Evolutionary conservation across 2,329 filamentous ascomycete species (phyloP).

Genomic region (Celoporthe dispersa): DNA sequence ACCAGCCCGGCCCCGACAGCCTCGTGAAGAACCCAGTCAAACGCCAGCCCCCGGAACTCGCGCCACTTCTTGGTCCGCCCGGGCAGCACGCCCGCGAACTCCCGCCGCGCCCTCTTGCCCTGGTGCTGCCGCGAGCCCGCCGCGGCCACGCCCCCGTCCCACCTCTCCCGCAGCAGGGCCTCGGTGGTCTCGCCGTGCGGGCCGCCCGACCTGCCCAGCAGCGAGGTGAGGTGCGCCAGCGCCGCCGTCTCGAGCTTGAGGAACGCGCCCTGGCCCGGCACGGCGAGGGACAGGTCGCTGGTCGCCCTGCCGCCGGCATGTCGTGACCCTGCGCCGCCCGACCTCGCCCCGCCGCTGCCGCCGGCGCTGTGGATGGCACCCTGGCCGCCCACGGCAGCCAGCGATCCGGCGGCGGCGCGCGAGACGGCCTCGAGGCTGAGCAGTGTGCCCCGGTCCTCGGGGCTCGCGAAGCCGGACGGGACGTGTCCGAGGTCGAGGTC

Average conservation of each 20-base stretch:
- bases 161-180: conserved; percentile 66
- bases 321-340: not conserved
- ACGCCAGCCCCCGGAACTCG: conserved; percentile 69
- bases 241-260: conserved; percentile 67
- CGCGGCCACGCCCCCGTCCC: conserved; percentile 66
- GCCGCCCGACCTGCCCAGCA: conserved; percentile 58
- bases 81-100: conserved; percentile 60
- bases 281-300: conserved; percentile 57
- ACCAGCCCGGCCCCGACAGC: conserved; percentile 71
- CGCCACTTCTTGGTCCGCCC: conserved; percentile 72
- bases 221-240: conserved; percentile 60
- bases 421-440: conserved; percentile 67
- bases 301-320: conserved; percentile 44
- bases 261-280: conserved; percentile 70
- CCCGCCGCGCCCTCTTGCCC: conserved; percentile 55
- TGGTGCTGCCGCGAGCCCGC: conserved; percentile 50
- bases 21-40: conserved; percentile 74
- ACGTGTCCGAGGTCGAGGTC: conserved; percentile 41
- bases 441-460: conserved; percentile 59
- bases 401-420: conserved; percentile 68
- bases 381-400: conserved; percentile 71
- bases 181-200: conserved; percentile 66
- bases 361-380: conserved; percentile 67
- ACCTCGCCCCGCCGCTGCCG: conserved; percentile 48
- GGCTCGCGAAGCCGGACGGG: conserved; percentile 48